Percentiles rank a stretch among this genome's conserved stretches.
These are phyloP conservation scores for Alternaria triticimaculans DNA, from an alignment of 2,329 filamentous ascomycete genomes.

Conservation along the genomic window DNA sequence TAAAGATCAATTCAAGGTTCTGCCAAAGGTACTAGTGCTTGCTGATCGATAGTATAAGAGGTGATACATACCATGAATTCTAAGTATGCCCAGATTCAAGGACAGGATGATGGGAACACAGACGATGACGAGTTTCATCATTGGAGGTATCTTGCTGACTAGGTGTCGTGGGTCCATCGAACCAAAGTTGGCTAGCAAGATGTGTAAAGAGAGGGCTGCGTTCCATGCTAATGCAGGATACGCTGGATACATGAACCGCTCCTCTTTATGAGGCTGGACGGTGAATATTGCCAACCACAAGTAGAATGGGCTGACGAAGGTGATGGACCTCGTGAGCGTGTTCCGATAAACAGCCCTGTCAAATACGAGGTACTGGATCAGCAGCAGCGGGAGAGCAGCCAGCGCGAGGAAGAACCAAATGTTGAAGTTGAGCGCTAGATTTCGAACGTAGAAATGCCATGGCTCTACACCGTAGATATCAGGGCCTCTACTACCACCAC, in stretches of 20 bases:
- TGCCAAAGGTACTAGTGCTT: not conserved
- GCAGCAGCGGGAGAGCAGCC: slow-evolving; percentile 74
- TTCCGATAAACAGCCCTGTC: slow-evolving; percentile 68
- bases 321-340: slow-evolving; percentile 74
- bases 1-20: not conserved
- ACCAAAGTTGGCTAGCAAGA: slow-evolving; percentile 77
- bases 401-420: slow-evolving; percentile 87
- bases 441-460: slow-evolving; percentile 95
- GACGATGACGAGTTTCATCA: slow-evolving; percentile 72
- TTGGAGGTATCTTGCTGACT: slow-evolving; percentile 73
- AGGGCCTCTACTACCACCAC: slow-evolving; percentile 76
- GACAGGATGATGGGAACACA: slow-evolving; percentile 67
- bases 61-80: slow-evolving; percentile 63
- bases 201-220: slow-evolving; percentile 82
- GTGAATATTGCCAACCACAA: slow-evolving; percentile 94
- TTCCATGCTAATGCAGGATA: slow-evolving; percentile 92
- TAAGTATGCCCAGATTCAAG: slow-evolving; percentile 70
- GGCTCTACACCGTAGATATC: slow-evolving; percentile 95
- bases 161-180: slow-evolving; percentile 71
- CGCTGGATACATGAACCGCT: slow-evolving; percentile 97
- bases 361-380: slow-evolving; percentile 72
- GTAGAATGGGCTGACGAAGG: slow-evolving; percentile 87
- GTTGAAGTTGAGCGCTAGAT: slow-evolving; percentile 93
- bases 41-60: not conserved
- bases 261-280: slow-evolving; percentile 93